Evolutionary conservation across 2,329 filamentous ascomycete genomes (phyloP), one percentile per base, ranked within the genome.

Genomic region (Exophiala lecanii-corni): DNA sequence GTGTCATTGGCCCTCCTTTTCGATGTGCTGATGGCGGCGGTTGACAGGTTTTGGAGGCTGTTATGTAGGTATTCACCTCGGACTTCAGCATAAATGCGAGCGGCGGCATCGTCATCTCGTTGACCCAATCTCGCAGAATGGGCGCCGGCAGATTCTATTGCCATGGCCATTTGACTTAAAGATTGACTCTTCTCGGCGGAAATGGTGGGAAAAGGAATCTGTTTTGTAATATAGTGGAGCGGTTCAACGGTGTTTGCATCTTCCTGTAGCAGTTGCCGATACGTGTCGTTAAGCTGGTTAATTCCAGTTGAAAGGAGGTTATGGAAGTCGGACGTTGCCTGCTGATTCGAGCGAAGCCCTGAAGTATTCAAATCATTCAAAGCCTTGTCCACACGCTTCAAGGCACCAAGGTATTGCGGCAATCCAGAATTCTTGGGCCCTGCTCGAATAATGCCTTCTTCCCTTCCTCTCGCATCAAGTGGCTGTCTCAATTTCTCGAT

Each of bases 311-410:
- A 85, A 47, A 96, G 72, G 25, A 98, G 73, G 7, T 81, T 77
- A 41, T 79, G 83, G 41, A 95, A 77, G 48, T 96, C 89, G 33
- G 79, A 71, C 43, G 92, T 86, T 2, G 89, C 89, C 62, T 89
- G 83, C 62, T 97, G 89, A 47, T 96, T 97, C 7, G 89, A 86
- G 43, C 87, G 82, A 39, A 98, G 70, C 55, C 96, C 96, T n/a
- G 91, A 91, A 2, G 85, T 76, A 61, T 85, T 86, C 69, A 98
- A 83, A 50, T 94, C 86, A 47, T 73, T 68, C 42, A 96, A 74
- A n/a, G 89, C 86, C 62, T 85, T 85, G 57, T 84, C 89, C 21
- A 95, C 79, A 31, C 92, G 84, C 67, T 94, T 92, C 55, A 97
- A 79, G 4, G 91, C 95, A 34, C 81, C 82, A 37, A 98, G 78